These are phyloP conservation scores for Colletotrichum aenigma DNA, from an alignment of 2,329 filamentous ascomycete genomes.

Conservation along the genomic window DNA sequence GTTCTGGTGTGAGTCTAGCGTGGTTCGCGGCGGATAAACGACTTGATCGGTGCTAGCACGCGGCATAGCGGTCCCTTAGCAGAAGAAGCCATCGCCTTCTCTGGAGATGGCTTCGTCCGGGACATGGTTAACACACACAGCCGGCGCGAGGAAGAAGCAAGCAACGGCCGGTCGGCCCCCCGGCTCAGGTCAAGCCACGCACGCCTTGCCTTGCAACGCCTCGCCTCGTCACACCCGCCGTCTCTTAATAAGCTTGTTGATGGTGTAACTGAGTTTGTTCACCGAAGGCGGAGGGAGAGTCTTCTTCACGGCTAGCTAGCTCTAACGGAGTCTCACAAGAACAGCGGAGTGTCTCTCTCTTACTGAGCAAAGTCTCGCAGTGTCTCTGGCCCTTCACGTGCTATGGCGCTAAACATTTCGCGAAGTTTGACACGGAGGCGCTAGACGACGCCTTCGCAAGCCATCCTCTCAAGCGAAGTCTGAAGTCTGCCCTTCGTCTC, in stretches of 20 bases:
- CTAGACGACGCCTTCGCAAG: conserved; percentile 14
- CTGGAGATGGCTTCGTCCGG: conserved; percentile 1
- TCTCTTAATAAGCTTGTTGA: background rate
- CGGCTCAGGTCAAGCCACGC: background rate
- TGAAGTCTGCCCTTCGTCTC: conserved; percentile 15
- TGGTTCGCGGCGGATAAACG: conserved; percentile 9
- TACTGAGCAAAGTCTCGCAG: background rate
- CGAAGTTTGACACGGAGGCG: conserved; percentile 16
- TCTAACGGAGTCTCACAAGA: background rate
- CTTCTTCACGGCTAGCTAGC: background rate
- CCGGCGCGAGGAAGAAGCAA: conserved; percentile 9
- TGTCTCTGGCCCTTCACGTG: conserved; percentile 7
- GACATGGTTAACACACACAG: background rate
- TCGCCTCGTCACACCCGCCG: background rate
- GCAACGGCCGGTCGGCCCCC: background rate
- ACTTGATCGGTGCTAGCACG: conserved; percentile 13
- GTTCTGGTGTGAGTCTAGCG: conserved; percentile 22
- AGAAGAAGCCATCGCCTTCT: background rate
- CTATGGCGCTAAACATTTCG: background rate
- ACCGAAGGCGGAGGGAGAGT: background rate
- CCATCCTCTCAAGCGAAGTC: conserved; percentile 12
- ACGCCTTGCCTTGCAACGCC: background rate
- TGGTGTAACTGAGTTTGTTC: background rate
- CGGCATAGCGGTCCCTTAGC: background rate
- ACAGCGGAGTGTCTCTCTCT: background rate